Base-by-base conservation (phyloP, 1,284 basidiomycete genomes). In the Tilletiaria anomala region DNA sequence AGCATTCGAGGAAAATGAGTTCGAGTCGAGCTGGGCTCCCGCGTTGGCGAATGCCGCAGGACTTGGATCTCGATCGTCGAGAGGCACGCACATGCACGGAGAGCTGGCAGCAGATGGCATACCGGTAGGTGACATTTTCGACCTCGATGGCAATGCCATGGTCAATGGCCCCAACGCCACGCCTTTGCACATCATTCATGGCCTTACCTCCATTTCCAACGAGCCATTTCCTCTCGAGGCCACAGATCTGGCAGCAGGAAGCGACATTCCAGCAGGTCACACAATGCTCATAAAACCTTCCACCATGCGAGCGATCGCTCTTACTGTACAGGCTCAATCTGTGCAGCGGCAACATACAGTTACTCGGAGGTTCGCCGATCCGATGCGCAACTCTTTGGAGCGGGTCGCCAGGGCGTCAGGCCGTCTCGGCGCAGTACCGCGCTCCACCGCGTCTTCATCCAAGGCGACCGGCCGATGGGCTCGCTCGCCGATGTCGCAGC, bases 121-220 rank as follows among this genome's bases (percentile, higher is more conserved):
- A n/a, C n/a, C n/a, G n/a, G n/a, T n/a, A n/a, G n/a, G n/a, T n/a
- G n/a, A n/a, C n/a, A n/a, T n/a, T n/a, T n/a, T n/a, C n/a, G n/a
- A n/a, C n/a, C n/a, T n/a, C n/a, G n/a, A n/a, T n/a, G n/a, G n/a
- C n/a, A n/a, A n/a, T n/a, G n/a, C n/a, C n/a, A n/a, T n/a, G n/a
- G n/a, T n/a, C n/a, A n/a, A n/a, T n/a, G 62, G 61, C 11, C 62
- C 62, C 36, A 65, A 63, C 24, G 54, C 61, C 44, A 60, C 54
- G 17, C 62, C 62, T 5, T 44, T 65, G 32, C 62, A 65, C 40
- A 49, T 65, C 31, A 55, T 63, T 36, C 62, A 65, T 37, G 62
- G 58, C 6, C 49, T 65, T 16, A 64, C 62, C 1, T 56, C 54
- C 3, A 53, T 56, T 3, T 49, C 50, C 34, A 53, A 57, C 2